Conservation (phyloP, 2,329 filamentous ascomycete genomes). For the Atkinsonella hypoxylon region DNA sequence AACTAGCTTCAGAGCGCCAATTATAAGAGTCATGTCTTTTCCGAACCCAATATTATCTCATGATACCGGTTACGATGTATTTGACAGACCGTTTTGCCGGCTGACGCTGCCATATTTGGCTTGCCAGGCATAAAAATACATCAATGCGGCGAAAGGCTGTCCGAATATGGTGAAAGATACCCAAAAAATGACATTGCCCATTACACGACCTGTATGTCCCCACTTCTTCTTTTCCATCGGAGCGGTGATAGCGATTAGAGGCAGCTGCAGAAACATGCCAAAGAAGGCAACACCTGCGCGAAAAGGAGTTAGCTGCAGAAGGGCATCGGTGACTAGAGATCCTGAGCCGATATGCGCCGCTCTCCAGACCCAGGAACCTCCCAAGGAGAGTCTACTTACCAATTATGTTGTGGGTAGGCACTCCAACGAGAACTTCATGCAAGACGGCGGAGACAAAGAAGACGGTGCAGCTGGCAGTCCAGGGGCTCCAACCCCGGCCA, state of each 20-base stretch:
- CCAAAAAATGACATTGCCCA: conserved; percentile 95
- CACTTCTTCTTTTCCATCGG: conserved; percentile 69
- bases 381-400: conserved; percentile 37
- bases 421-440: conserved; percentile 84
- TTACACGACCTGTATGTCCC: conserved; percentile 55
- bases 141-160: conserved; percentile 79
- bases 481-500: conserved; percentile 66
- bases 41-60: not conserved
- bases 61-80: not conserved
- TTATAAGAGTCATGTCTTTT: not conserved
- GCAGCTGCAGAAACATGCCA: conserved; percentile 89
- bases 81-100: conserved; percentile 19
- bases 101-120: conserved; percentile 87
- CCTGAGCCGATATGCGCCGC: too few relatives aligned
- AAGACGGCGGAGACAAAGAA: conserved; percentile 82
- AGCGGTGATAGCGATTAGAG: conserved; percentile 71
- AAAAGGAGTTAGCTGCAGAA: not conserved
- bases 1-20: not conserved
- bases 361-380: not conserved
- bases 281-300: conserved; percentile 73
- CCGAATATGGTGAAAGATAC: conserved; percentile 90
- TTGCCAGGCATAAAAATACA: conserved; percentile 99
- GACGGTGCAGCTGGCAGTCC: conserved; percentile 63
- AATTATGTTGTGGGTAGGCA: conserved; percentile 89
- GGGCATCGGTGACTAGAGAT: too few relatives aligned